Percentiles rank a stretch among this genome's conserved stretches.
Conservation (phyloP, 2,329 filamentous ascomycete species). For the Aspergillus sp. region DNA sequence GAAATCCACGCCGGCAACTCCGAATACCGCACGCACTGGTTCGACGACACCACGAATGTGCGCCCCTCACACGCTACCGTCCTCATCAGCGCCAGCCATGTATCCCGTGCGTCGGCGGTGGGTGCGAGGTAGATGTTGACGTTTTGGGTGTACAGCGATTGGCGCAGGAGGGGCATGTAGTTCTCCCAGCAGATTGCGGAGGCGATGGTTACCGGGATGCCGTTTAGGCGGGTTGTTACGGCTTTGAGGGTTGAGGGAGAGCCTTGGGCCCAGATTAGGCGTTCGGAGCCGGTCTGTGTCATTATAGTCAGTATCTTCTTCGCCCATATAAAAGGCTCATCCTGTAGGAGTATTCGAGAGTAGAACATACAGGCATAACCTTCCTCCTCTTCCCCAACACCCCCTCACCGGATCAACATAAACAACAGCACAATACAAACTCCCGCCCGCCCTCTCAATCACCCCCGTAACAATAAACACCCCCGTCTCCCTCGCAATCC, state of each 20-base stretch:
- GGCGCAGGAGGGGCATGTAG: constrained; percentile 88
- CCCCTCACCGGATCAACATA: constrained; percentile 41
- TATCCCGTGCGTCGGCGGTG: constrained; percentile 77
- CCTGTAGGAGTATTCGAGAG: not conserved
- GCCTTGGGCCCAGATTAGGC: constrained; percentile 85
- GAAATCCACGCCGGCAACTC: constrained; percentile 57
- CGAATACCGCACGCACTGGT: constrained; percentile 67
- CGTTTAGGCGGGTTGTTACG: constrained; percentile 73
- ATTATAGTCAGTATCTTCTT: not conserved
- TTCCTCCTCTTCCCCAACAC: constrained; percentile 53
- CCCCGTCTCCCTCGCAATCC: constrained; percentile 60
- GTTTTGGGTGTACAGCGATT: constrained; percentile 81
- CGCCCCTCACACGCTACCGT: constrained; percentile 78
- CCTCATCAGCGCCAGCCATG: constrained; percentile 77
- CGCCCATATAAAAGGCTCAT: not conserved
- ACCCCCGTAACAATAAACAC: constrained; percentile 78
- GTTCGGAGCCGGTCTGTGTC: constrained; percentile 66
- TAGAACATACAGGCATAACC: not conserved
- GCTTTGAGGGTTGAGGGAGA: constrained; percentile 73
- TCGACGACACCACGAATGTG: constrained; percentile 79
- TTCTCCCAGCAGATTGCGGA: constrained; percentile 96
- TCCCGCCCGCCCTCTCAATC: constrained; percentile 22
- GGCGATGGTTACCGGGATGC: constrained; percentile 73
- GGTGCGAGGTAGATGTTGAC: constrained; percentile 89
- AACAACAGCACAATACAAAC: not conserved